These are phyloP conservation scores for Phytophthora uliginosa DNA, from an alignment of 352 stramenopile species.

Conservation along the genomic window DNA sequence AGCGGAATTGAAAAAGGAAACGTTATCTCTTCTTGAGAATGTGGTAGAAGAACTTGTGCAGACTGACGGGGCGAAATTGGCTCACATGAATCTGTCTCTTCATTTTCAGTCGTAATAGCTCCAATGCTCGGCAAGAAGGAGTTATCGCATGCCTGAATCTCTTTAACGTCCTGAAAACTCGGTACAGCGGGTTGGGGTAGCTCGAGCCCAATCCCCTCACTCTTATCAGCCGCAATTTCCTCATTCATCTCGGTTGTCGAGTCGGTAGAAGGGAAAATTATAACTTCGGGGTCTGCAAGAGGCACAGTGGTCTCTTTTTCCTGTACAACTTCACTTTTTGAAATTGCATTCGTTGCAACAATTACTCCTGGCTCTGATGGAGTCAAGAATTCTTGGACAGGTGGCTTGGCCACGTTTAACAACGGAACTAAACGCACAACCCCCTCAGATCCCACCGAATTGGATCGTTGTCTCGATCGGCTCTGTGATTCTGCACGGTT, in stretches of 20 bases:
- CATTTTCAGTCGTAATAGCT: neutral
- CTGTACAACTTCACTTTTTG: neutral
- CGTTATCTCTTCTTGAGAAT: neutral
- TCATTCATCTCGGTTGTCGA: neutral
- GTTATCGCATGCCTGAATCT: neutral
- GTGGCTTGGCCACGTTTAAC: constrained; percentile 8
- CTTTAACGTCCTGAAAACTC: constrained; percentile 5
- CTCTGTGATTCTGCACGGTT: neutral
- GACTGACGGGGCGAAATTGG: neutral
- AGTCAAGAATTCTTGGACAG: constrained; percentile 24
- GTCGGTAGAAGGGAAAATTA: constrained; percentile 17
- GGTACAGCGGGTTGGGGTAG: neutral
- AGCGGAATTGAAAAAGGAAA: constrained; percentile 1
- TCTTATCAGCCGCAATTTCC: neutral
- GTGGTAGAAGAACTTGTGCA: neutral
- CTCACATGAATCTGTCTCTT: neutral
- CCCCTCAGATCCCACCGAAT: constrained; percentile 18
- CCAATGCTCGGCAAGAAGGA: neutral
- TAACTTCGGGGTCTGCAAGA: constrained; percentile 25
- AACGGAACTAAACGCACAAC: constrained; percentile 13
- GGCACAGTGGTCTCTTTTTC: constrained; percentile 6
- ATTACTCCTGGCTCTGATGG: neutral
- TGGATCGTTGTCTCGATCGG: constrained; percentile 13
- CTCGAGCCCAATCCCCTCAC: neutral
- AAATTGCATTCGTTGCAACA: neutral